phyloP scores from a whole-genome alignment of 2,329 filamentous ascomycete genomes.

The Colletotrichum tanaceti region DNA sequence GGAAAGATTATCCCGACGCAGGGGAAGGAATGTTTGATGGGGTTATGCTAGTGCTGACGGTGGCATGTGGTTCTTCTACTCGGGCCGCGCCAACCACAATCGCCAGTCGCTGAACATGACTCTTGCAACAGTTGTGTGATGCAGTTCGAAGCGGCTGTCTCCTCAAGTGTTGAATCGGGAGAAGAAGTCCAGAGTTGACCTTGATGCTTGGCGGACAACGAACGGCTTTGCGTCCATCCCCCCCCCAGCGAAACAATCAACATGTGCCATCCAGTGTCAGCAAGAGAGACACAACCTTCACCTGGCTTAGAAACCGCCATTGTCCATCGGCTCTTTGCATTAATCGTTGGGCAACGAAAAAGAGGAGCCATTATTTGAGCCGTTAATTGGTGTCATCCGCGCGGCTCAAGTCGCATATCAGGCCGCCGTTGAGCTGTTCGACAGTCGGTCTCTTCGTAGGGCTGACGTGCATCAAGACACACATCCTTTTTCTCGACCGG shows the following conservation, averaged over 20 bases:
- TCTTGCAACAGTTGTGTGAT: neutral
- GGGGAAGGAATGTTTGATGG: no score
- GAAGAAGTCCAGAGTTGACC: no score
- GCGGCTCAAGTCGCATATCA: slow-evolving; percentile 5
- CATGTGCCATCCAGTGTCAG: no score
- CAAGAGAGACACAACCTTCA: no score
- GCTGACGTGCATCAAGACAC: slow-evolving; percentile 23
- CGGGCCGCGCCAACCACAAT: neutral
- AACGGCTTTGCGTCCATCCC: no score
- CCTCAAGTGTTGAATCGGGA: no score
- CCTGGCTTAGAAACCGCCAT: no score
- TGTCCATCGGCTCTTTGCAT: neutral
- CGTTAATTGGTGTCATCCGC: neutral
- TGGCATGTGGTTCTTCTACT: neutral
- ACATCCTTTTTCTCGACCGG: neutral
- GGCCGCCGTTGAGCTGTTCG: slow-evolving; percentile 9
- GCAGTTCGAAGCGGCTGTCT: neutral
- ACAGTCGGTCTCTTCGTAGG: neutral
- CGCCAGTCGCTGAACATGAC: neutral
- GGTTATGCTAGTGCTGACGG: slow-evolving; percentile 33
- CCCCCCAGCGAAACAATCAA: no score
- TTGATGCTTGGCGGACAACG: neutral
- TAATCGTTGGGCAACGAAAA: neutral
- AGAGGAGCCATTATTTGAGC: no score
- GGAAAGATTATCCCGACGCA: no score